Evolutionary conservation across 306 rosid genomes (phyloP).

Genomic region (Bauhinia variegata): DNA sequence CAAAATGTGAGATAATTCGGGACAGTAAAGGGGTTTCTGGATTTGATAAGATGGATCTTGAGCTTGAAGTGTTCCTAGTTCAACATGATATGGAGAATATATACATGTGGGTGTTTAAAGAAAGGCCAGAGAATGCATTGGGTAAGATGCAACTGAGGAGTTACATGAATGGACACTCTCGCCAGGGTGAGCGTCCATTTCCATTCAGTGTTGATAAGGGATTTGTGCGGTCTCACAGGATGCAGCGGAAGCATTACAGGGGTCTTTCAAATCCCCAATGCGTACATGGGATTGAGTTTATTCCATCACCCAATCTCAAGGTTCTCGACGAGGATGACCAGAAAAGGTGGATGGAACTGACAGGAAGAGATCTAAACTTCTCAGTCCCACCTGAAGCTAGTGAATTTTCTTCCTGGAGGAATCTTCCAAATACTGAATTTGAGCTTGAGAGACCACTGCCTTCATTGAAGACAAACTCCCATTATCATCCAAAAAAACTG

Average conservation of each 20-base stretch:
- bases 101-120: conserved; percentile 56
- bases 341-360: conserved; percentile 49
- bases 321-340: conserved; percentile 48
- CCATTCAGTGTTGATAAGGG: conserved; percentile 48
- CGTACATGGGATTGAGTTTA: conserved; percentile 44
- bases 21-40: conserved; percentile 45
- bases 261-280: conserved; percentile 54
- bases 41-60: conserved; percentile 47
- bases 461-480: conserved; percentile 29
- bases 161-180: conserved; percentile 52
- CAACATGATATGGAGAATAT: conserved; percentile 56
- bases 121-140: conserved; percentile 51
- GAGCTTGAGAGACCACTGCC: conserved; percentile 46
- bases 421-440: conserved; percentile 46
- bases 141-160: conserved; percentile 56
- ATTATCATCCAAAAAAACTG: conserved; percentile 36
- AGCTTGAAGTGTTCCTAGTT: conserved; percentile 47
- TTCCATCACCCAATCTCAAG: conserved; percentile 42
- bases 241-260: conserved; percentile 53
- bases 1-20: conserved; percentile 34
- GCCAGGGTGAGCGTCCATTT: conserved; percentile 48
- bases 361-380: conserved; percentile 49
- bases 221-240: conserved; percentile 44
- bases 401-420: conserved; percentile 45
- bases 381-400: conserved; percentile 42